phyloP scores from a whole-genome alignment of 306 rosid species.

The Cercis canadensis region DNA sequence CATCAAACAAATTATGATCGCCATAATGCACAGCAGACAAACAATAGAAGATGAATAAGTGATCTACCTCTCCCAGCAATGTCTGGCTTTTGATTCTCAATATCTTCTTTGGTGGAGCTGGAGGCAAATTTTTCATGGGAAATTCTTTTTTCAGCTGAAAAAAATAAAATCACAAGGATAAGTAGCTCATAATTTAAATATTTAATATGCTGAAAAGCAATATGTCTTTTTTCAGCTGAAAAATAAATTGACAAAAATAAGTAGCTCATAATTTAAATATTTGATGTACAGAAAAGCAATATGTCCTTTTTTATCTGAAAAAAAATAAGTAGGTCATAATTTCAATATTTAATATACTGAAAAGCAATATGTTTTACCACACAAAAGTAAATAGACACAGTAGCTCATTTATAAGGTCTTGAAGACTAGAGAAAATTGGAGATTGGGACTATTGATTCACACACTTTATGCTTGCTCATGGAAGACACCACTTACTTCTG shows the following conservation, averaged over 20 bases:
- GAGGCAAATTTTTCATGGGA: slow-evolving; percentile 68
- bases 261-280: background rate
- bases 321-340: no score
- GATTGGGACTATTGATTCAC: background rate
- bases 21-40: slow-evolving; percentile 11
- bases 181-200: background rate
- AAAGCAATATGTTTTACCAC: background rate
- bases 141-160: slow-evolving; percentile 72
- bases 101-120: slow-evolving; percentile 77
- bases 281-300: background rate
- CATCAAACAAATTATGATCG: background rate
- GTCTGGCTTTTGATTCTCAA: slow-evolving; percentile 61
- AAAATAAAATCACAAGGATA: background rate
- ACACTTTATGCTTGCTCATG: background rate
- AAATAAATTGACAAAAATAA: slow-evolving; percentile 31
- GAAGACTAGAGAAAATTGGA: background rate
- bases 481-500: slow-evolving; percentile 59
- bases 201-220: background rate
- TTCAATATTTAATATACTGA: background rate
- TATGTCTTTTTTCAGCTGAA: no score
- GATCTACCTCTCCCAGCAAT: slow-evolving; percentile 75
- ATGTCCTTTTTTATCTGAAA: no score
- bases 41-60: slow-evolving; percentile 30
- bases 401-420: background rate
- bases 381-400: background rate